phyloP scores from a whole-genome alignment of 169 alveolate genomes.

The Toxoplasma gondii region DNA sequence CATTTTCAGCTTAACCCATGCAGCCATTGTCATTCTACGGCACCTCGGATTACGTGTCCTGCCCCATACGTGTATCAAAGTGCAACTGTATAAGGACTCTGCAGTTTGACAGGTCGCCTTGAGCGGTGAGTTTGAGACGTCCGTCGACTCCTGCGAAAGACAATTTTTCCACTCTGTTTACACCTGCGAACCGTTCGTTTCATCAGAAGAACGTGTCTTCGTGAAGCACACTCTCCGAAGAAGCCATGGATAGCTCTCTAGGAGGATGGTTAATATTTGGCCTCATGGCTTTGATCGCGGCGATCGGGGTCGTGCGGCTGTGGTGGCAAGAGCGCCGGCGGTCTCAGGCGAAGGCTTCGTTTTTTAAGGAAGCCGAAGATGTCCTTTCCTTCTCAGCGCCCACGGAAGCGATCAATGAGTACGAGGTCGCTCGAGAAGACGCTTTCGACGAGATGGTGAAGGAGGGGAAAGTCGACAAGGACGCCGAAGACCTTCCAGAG shows the following conservation, averaged over 20 bases:
- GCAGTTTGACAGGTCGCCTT: too few species aligned
- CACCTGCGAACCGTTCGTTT: too few species aligned
- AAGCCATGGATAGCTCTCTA: not conserved
- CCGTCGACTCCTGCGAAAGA: too few species aligned
- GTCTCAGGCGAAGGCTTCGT: not conserved
- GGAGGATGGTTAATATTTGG: conserved; percentile 3
- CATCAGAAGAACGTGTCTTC: too few species aligned
- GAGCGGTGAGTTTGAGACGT: too few species aligned
- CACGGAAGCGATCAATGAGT: conserved; percentile 1
- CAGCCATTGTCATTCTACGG: too few species aligned
- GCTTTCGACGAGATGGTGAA: not conserved
- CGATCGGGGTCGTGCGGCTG: not conserved
- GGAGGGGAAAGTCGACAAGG: not conserved
- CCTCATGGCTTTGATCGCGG: not conserved
- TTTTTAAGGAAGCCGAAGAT: conserved; percentile 14
- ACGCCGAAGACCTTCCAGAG: conserved; percentile 27
- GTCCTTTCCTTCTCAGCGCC: conserved; percentile 26
- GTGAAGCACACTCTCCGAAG: not conserved
- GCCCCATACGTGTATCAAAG: too few species aligned
- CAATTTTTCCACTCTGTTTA: too few species aligned
- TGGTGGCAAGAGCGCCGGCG: conserved; percentile 25
- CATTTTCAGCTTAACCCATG: too few species aligned
- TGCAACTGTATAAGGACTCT: too few species aligned
- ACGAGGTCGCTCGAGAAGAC: conserved; percentile 8
- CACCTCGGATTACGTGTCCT: too few species aligned